Conservation (phyloP, 208 protist species). For the Acanthamoeba pearcei region DNA sequence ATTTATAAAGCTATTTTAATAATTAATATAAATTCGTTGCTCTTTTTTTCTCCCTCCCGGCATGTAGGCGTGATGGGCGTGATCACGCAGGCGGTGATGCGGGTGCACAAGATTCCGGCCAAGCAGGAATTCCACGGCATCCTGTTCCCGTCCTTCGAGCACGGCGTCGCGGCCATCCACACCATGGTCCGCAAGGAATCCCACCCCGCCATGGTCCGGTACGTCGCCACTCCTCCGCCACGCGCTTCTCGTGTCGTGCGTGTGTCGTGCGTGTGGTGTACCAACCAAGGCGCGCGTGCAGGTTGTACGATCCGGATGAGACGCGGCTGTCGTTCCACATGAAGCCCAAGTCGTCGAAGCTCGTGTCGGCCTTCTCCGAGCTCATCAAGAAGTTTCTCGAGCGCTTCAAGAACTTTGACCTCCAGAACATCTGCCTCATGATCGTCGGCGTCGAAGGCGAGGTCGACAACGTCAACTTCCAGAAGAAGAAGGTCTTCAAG, state of each 20-base stretch:
- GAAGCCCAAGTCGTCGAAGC: slow-evolving; percentile 74
- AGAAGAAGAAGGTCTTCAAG: slow-evolving; percentile 59
- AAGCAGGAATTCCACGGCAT: slow-evolving; percentile 75
- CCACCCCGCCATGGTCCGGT: slow-evolving; percentile 82
- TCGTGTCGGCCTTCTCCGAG: slow-evolving; percentile 79
- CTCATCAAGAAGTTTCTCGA: slow-evolving; percentile 64
- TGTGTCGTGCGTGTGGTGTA: slow-evolving; percentile 79
- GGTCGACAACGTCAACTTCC: slow-evolving; percentile 77
- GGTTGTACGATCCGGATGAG: slow-evolving; percentile 60
- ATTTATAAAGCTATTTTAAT: neutral
- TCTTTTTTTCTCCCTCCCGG: neutral
- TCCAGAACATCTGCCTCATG: slow-evolving; percentile 73
- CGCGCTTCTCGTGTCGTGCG: neutral
- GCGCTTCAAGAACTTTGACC: slow-evolving; percentile 82
- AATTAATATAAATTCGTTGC: neutral
- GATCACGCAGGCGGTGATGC: slow-evolving; percentile 83
- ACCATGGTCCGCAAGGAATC: slow-evolving; percentile 78
- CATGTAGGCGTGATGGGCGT: slow-evolving; percentile 66
- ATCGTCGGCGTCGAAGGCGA: slow-evolving; percentile 79
- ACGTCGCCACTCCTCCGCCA: slow-evolving; percentile 65
- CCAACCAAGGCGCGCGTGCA: neutral
- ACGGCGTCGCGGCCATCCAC: slow-evolving; percentile 74
- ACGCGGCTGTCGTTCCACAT: slow-evolving; percentile 72
- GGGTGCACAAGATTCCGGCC: slow-evolving; percentile 73
- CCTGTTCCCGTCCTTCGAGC: slow-evolving; percentile 75